Evolutionary conservation across 2,329 filamentous ascomycete genomes (phyloP).

Genomic region (Aspergillus sp.): DNA sequence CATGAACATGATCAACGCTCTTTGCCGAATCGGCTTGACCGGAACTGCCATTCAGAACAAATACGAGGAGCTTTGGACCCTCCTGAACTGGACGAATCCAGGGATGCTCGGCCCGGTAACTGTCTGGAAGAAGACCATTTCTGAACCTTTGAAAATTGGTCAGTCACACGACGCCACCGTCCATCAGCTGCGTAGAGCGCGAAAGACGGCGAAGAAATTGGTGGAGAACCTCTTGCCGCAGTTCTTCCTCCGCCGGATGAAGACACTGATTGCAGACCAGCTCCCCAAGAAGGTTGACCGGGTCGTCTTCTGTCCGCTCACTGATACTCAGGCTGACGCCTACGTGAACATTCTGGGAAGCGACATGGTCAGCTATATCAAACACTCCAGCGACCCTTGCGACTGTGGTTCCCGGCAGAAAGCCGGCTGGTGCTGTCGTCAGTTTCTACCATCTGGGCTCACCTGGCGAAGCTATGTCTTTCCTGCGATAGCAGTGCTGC

Average conservation of each 20-base stretch:
- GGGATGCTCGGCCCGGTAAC: conserved; percentile 67
- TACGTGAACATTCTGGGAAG: conserved; percentile 82
- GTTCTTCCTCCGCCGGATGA: conserved; percentile 91
- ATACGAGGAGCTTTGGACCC: conserved; percentile 94
- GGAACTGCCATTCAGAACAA: conserved; percentile 98
- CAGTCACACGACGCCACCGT: conserved; percentile 91
- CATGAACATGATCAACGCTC: conserved; percentile 86
- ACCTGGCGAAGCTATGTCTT: conserved; percentile 80
- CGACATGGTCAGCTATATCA: conserved; percentile 69
- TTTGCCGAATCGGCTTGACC: conserved; percentile 90
- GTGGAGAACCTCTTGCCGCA: conserved; percentile 83
- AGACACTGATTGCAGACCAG: conserved; percentile 86
- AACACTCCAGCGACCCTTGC: conserved; percentile 67
- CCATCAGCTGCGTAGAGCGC: conserved; percentile 75
- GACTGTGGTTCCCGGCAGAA: conserved; percentile 69
- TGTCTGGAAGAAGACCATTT: conserved; percentile 79
- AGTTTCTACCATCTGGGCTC: conserved; percentile 60
- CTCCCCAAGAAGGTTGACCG: conserved; percentile 92
- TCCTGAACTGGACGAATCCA: conserved; percentile 95
- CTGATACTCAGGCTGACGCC: conserved; percentile 74
- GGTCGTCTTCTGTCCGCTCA: conserved; percentile 93
- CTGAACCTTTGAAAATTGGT: conserved; percentile 77
- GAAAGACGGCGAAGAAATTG: conserved; percentile 80
- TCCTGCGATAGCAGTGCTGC: conserved; percentile 76
- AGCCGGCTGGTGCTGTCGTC: conserved; percentile 79